These are phyloP conservation scores for Candida parachauliodes DNA, from an alignment of 805 yeast species.

Conservation along the genomic window DNA sequence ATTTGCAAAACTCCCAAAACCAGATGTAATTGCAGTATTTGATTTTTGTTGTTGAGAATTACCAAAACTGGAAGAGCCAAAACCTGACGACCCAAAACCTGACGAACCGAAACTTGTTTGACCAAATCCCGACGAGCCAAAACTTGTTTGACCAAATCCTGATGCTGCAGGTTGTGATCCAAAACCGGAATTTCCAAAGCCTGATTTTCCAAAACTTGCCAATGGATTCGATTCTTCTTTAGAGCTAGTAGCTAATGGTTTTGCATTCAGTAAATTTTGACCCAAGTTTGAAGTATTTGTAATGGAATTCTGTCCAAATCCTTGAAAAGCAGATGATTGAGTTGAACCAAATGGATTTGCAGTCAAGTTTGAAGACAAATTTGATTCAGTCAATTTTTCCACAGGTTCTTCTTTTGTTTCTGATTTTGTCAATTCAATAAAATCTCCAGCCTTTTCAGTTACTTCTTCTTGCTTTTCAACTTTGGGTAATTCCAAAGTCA, in stretches of 20 bases:
- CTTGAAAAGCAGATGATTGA: slow-evolving; percentile 12
- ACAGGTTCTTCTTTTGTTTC: no score
- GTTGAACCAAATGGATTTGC: slow-evolving; percentile 16
- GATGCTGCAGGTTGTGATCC: neutral
- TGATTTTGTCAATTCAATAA: neutral
- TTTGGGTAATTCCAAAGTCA: slow-evolving; percentile 16
- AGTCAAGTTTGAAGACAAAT: neutral
- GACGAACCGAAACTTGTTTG: slow-evolving; percentile 7
- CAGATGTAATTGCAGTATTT: slow-evolving; percentile 4
- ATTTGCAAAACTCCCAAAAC: slow-evolving; percentile 7
- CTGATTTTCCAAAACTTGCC: slow-evolving; percentile 11
- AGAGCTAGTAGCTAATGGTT: slow-evolving; percentile 1
- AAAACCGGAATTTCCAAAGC: slow-evolving; percentile 9
- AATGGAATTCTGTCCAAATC: neutral
- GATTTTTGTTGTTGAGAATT: slow-evolving; percentile 1
- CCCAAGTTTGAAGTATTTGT: slow-evolving; percentile 15
- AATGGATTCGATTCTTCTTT: slow-evolving; percentile 6
- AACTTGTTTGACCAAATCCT: slow-evolving; percentile 2
- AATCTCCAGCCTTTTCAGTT: neutral
- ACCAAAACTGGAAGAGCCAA: slow-evolving; percentile 9
- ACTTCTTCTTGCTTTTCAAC: neutral
- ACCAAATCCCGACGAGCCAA: neutral
- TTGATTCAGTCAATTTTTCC: neutral
- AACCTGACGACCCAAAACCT: slow-evolving; percentile 11
- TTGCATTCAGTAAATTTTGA: neutral